A percentile compares a stretch with the other conserved stretches of the same genome.
Conservation (phyloP, 129 eudicot genomes). For the Escallonia rubra region DNA sequence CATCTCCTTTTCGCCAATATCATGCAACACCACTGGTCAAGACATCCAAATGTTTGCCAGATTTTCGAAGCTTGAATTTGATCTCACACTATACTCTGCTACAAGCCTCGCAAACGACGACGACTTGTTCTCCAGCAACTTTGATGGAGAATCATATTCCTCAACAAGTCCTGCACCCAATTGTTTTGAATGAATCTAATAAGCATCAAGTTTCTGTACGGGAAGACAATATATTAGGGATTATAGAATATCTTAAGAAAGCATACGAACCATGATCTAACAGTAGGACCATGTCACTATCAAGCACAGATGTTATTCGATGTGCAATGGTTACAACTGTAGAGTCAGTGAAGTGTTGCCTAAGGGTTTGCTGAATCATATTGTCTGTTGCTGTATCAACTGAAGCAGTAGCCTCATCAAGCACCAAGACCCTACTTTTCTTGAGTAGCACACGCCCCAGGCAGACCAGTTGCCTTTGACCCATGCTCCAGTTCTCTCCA, state of each 20-base stretch:
- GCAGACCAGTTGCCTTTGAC: conserved; percentile 70
- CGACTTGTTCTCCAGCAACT: conserved; percentile 56
- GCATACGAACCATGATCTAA: conserved; percentile 33
- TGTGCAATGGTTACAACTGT: conserved; percentile 44
- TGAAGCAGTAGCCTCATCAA: conserved; percentile 87
- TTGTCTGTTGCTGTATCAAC: conserved; percentile 70
- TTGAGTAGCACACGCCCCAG: conserved; percentile 82
- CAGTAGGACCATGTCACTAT: conserved; percentile 42
- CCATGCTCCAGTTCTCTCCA: conserved; percentile 86
- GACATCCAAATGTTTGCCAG: conserved; percentile 2
- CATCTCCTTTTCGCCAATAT: conserved; percentile 11
- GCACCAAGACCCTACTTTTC: conserved; percentile 62
- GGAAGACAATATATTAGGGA: conserved; percentile 6
- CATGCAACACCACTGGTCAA: not conserved
- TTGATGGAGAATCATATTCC: conserved; percentile 77
- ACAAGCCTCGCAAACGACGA: conserved; percentile 82
- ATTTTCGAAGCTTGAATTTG: conserved; percentile 43
- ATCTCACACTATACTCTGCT: conserved; percentile 73
- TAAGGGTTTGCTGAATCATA: conserved; percentile 53
- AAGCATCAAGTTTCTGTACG: too few relatives aligned
- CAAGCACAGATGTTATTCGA: conserved; percentile 38
- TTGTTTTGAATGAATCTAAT: not conserved
- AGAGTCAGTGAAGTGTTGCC: conserved; percentile 41
- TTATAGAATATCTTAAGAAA: not conserved
- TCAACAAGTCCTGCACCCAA: conserved; percentile 52